Conservation (phyloP, 176 grass and related monocot species). For the Elymus sibiricus region DNA sequence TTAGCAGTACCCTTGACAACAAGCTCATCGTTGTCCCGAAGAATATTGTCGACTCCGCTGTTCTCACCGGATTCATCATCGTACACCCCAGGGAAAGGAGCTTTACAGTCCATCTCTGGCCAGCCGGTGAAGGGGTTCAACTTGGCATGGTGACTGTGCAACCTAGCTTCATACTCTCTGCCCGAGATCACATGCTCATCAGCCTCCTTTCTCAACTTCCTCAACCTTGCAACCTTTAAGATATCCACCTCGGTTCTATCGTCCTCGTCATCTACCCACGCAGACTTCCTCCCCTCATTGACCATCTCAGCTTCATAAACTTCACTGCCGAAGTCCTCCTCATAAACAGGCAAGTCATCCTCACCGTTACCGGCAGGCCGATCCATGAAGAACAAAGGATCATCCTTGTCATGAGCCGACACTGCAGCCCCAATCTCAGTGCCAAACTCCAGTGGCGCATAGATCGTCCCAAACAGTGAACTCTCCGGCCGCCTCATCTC, state of each 20-base stretch:
- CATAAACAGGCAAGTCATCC: constrained; percentile 42
- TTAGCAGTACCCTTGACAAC: constrained; percentile 44
- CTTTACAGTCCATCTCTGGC: constrained; percentile 46
- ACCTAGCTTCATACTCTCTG: constrained; percentile 58
- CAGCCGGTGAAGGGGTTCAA: constrained; percentile 68
- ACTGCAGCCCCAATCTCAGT: constrained; percentile 20
- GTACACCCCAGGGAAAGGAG: background rate
- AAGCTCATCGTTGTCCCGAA: constrained; percentile 27
- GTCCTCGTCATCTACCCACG: constrained; percentile 71
- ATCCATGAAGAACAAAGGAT: constrained; percentile 64
- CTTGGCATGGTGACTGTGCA: constrained; percentile 56
- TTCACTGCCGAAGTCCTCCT: constrained; percentile 33
- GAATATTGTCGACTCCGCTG: constrained; percentile 29
- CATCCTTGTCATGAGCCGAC: background rate
- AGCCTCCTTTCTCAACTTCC: constrained; percentile 63
- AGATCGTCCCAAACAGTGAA: constrained; percentile 54
- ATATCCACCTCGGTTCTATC: constrained; percentile 62
- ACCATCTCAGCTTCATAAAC: background rate
- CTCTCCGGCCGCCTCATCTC: constrained; percentile 60
- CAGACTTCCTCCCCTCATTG: constrained; percentile 45
- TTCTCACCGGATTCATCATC: constrained; percentile 32
- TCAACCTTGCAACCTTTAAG: constrained; percentile 52
- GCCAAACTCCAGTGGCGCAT: constrained; percentile 49
- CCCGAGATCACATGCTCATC: constrained; percentile 58
- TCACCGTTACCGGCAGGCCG: constrained; percentile 23